Evolutionary conservation across 345 rosid genomes (phyloP).

Genomic region (Hibiscus syriacus): DNA sequence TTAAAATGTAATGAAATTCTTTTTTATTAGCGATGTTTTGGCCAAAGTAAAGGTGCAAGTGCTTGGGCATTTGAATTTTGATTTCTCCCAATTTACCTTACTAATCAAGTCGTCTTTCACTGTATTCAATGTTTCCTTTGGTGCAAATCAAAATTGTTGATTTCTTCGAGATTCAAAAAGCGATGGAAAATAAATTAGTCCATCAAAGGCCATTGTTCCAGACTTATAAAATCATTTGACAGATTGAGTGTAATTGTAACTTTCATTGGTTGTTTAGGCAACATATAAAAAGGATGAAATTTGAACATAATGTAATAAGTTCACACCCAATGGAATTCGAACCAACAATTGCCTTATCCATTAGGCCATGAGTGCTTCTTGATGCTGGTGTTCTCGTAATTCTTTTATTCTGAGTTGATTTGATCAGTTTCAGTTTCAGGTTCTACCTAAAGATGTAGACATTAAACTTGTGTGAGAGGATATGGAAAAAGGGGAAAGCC

Average conservation of each 20-base stretch:
- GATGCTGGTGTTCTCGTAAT: neutral
- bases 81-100: neutral
- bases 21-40: too few relatives aligned
- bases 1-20: too few relatives aligned
- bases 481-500: constrained; percentile 77
- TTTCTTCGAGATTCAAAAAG: constrained; percentile 65
- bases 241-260: neutral
- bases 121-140: constrained; percentile 57
- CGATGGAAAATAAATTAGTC: neutral
- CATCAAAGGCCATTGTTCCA: too few relatives aligned
- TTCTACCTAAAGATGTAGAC: constrained; percentile 60
- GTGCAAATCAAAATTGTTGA: constrained; percentile 78
- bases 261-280: constrained; percentile 25
- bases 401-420: neutral
- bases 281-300: constrained; percentile 41
- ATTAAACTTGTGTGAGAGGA: constrained; percentile 63
- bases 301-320: too few relatives aligned
- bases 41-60: too few relatives aligned
- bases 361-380: neutral
- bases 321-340: too few relatives aligned
- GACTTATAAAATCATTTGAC: too few relatives aligned
- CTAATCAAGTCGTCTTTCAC: neutral
- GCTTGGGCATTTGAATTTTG: too few relatives aligned
- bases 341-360: too few relatives aligned
- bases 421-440: constrained; percentile 30